Evolutionary conservation across 805 yeast species (phyloP), one percentile per base, ranked within the genome.

Genomic region (Yarrowia bubula): DNA sequence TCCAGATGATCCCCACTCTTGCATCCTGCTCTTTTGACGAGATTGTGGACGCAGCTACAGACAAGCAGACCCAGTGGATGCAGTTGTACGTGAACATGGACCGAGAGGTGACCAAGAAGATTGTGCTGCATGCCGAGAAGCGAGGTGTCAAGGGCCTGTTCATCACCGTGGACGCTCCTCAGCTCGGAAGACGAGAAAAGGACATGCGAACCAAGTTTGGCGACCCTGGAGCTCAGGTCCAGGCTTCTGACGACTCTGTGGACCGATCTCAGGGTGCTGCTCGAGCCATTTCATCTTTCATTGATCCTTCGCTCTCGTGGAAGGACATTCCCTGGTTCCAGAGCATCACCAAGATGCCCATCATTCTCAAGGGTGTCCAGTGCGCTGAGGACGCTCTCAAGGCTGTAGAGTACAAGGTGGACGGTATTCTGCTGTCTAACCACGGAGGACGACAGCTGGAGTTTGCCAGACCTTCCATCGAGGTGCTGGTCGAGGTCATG

Each of bases 391-490:
- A 91, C 72, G 92, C 88, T 0, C 73, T 90, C 17, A 75, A 78
- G 69, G 96, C 96, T 0, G 85, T 84, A 6, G 87, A 89, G 68
- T 76, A 81, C 70, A 95, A 95, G 3, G 82, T 83, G 33, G 83
- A 85, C 47, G 96, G 92, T 46, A 87, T 90, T n/a, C 90, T 91
- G 4, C 71, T 90, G 60, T 89, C 96, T 1, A 91, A 90, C 73
- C 97, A 90, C 76, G 97, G 97, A 67, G 96, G 97, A 46, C 80
- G 97, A 67, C 96, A 90, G 75, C 78, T 91, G 65, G 97, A 91
- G 75, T 89, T 84, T 71, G 80, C 96, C 0, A 82, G 89, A n/a
- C 85, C 96, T 0, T 88, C 92, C 1, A 79, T 91, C 39, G 81
- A 78, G 67, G 84, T 89, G 1, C 76, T 91, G 28, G 92, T 89